Base-by-base conservation (phyloP, 129 eudicot species). In the Escallonia rubra region DNA sequence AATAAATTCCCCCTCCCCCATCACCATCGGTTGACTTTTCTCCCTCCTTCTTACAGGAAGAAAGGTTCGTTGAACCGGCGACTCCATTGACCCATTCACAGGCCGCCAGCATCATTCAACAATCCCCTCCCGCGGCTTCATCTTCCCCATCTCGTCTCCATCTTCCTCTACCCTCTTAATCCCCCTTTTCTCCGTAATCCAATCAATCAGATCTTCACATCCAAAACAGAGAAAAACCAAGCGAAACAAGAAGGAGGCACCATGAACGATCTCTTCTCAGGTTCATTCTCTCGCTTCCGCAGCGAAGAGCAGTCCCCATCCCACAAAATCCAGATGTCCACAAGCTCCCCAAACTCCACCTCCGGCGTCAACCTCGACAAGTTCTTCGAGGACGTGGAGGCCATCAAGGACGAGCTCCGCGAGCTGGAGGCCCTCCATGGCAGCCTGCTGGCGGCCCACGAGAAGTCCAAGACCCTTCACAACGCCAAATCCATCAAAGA, bases 251-350 rank as follows among this genome's bases (percentile, higher is more conserved):
- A 23, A 23, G 1, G 34, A 23, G 34, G 34, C 52, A 51, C 45
- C 13, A 90, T 90, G 97, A 90, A 90, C 60, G 89, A 90, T 74
- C 84, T 89, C 12, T 87, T 87, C 64, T 87, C 91, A 8, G 84
- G 82, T 41, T 87, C 97, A 4, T 87, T 90, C 78, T 80, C 92
- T 8, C 88, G 81, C 3, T 82, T 76, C 76, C 79, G 79, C 72
- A 76, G 74, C 66, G 77, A 76, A 44, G 85, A 80, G 5, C 76
- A 68, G 5, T 79, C 95, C 5, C 82, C 85, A 8, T 77, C 73
- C 61, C 74, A 77, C 69, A 67, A 53, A 73, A 59, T 85, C 39
- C 87, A 87, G 66, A 77, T 81, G 90, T 59, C 83, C 0, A 14
- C 61, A 3, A 61, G 70, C n/a, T 61, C 52, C 53, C 0, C 75